These are phyloP conservation scores for Flaveria sonorensis DNA, from an alignment of 129 eudicot genomes.

Conservation along the genomic window DNA sequence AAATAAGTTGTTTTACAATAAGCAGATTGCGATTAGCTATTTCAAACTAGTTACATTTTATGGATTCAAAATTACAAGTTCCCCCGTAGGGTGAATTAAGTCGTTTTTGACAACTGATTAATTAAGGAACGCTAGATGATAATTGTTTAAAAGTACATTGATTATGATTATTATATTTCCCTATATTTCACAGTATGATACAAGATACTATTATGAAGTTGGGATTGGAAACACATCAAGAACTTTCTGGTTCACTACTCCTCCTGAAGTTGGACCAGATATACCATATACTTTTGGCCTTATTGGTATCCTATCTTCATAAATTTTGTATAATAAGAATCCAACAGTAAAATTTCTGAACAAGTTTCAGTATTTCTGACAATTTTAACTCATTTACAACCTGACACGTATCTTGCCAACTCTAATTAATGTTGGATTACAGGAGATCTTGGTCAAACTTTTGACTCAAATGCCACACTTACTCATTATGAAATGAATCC, in stretches of 20 bases:
- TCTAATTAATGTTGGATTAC: slow-evolving; percentile 13
- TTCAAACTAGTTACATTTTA: background rate
- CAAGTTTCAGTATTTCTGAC: background rate
- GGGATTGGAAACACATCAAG: slow-evolving; percentile 61
- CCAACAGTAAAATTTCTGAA: background rate
- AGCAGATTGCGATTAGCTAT: background rate
- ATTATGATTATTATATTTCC: background rate
- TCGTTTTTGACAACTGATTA: background rate
- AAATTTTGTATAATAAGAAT: background rate
- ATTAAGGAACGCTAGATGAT: background rate
- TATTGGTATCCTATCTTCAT: slow-evolving; percentile 49
- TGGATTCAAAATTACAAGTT: background rate
- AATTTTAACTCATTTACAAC: background rate
- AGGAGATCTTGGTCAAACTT: slow-evolving; percentile 75
- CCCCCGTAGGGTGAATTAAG: background rate
- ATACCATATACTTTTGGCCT: slow-evolving; percentile 86
- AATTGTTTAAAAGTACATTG: background rate
- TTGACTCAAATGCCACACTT: slow-evolving; percentile 56
- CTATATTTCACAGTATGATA: slow-evolving; percentile 50
- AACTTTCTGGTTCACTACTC: slow-evolving; percentile 78
- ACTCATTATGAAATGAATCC: slow-evolving; percentile 59
- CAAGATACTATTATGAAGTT: slow-evolving; percentile 75
- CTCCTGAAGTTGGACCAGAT: slow-evolving; percentile 91
- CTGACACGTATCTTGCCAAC: slow-evolving; percentile 9
- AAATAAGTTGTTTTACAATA: background rate